These are phyloP conservation scores for Aspergillus floridensis DNA, from an alignment of 2,329 filamentous ascomycete genomes.

Conservation along the genomic window DNA sequence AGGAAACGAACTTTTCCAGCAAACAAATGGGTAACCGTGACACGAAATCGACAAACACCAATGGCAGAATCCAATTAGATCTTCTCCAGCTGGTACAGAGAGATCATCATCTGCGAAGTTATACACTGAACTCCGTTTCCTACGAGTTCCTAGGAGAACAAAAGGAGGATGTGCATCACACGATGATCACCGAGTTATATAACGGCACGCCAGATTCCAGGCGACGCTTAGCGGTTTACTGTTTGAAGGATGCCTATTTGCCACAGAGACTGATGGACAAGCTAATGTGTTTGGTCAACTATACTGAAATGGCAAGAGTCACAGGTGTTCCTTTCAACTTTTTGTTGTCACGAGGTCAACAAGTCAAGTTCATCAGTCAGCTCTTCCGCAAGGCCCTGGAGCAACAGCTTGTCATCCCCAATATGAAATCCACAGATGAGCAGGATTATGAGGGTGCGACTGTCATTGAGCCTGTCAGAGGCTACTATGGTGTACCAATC, in stretches of 20 bases:
- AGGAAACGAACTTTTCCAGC: slow-evolving; percentile 84
- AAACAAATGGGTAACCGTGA: slow-evolving; percentile 98
- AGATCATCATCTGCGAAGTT: slow-evolving; percentile 92
- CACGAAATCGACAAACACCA: slow-evolving; percentile 90
- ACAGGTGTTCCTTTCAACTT: slow-evolving; percentile 98
- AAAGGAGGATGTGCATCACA: slow-evolving; percentile 98
- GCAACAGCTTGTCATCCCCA: slow-evolving; percentile 90
- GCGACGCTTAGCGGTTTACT: slow-evolving; percentile 88
- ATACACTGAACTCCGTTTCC: slow-evolving; percentile 94
- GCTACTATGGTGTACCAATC: slow-evolving; percentile 92
- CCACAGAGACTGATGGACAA: slow-evolving; percentile 96
- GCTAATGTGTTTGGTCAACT: slow-evolving; percentile 96
- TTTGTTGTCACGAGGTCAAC: slow-evolving; percentile 85
- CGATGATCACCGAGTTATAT: slow-evolving; percentile 98
- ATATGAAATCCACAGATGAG: slow-evolving; percentile 69
- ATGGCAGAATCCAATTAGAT: slow-evolving; percentile 89
- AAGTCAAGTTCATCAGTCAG: slow-evolving; percentile 97
- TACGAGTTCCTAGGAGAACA: slow-evolving; percentile 94
- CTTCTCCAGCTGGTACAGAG: slow-evolving; percentile 91
- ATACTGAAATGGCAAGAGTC: slow-evolving; percentile 99
- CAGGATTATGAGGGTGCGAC: slow-evolving; percentile 98
- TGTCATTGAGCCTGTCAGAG: slow-evolving; percentile 90
- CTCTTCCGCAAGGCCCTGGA: slow-evolving; percentile 92
- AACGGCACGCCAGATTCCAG: slow-evolving; percentile 94
- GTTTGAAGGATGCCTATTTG: slow-evolving; percentile 93